A percentile compares a stretch with the other conserved stretches of the same genome.
Evolutionary conservation across 306 rosid genomes (phyloP).

Genomic region (Prunus mume): DNA sequence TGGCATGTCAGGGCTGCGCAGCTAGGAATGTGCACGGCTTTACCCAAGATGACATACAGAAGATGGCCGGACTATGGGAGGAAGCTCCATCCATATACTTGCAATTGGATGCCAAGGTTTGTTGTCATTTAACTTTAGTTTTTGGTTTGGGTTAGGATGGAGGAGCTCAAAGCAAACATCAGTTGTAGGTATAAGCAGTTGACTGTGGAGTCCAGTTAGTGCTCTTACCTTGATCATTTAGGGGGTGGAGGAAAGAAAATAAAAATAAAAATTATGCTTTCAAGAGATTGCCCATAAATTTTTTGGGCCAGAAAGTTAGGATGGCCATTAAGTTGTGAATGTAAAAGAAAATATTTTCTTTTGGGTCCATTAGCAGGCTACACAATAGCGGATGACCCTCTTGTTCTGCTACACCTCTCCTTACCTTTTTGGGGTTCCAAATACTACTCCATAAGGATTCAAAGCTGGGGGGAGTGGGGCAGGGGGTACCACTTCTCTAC

Average conservation of each 20-base stretch:
- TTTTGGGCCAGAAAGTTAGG: not conserved
- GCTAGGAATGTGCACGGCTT: conserved; percentile 96
- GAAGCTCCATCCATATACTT: conserved; percentile 78
- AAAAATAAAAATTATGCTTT: not conserved
- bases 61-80: conserved; percentile 88
- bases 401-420: not conserved
- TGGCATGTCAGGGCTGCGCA: conserved; percentile 74
- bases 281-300: too few species aligned
- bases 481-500: not conserved
- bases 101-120: conserved; percentile 80
- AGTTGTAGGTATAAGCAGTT: not conserved
- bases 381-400: not conserved
- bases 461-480: not conserved
- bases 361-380: not conserved
- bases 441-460: not conserved
- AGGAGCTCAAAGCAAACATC: conserved; percentile 4
- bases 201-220: not conserved
- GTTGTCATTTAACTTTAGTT: conserved; percentile 20
- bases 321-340: not conserved
- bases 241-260: not conserved
- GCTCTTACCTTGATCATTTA: not conserved
- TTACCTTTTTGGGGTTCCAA: not conserved
- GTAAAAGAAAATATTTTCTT: not conserved
- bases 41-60: conserved; percentile 64
- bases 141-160: not conserved